Conservation (phyloP, 768 basidiomycete genomes). For the Tricholoma hemisulphureum region DNA sequence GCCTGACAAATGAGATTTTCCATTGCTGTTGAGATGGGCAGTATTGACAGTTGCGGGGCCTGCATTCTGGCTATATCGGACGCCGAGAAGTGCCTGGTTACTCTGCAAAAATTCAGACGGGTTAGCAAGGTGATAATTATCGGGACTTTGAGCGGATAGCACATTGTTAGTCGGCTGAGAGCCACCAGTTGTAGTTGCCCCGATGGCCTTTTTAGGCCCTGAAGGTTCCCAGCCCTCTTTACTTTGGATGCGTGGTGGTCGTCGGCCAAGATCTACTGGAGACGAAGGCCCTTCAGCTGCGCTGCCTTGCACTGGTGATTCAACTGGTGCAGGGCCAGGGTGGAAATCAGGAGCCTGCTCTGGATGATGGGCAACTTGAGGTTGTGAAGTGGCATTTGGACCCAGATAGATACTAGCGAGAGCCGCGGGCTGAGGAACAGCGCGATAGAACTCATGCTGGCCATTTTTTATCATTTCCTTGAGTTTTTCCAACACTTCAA, state of each 20-base stretch:
- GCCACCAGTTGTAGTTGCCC: constrained; percentile 18
- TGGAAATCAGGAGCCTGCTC: constrained; percentile 21
- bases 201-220: constrained; percentile 15
- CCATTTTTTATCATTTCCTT: constrained; percentile 68
- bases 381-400: constrained; percentile 29
- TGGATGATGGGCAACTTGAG: constrained; percentile 15
- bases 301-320: constrained; percentile 37
- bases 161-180: constrained; percentile 33
- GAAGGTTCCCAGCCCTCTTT: constrained; percentile 28
- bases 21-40: constrained; percentile 24
- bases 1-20: constrained; percentile 17
- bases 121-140: constrained; percentile 14
- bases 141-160: constrained; percentile 21
- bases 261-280: constrained; percentile 22
- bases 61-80: constrained; percentile 22
- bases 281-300: constrained; percentile 20
- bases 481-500: constrained; percentile 73
- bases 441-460: constrained; percentile 71
- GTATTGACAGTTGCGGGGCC: constrained; percentile 19
- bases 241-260: constrained; percentile 25
- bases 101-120: constrained; percentile 16
- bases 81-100: constrained; percentile 22
- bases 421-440: constrained; percentile 61
- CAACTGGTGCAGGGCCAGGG: constrained; percentile 5
- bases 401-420: constrained; percentile 68